phyloP scores from a whole-genome alignment of 108 stramenopile genomes.

The Seminavis robusta region DNA sequence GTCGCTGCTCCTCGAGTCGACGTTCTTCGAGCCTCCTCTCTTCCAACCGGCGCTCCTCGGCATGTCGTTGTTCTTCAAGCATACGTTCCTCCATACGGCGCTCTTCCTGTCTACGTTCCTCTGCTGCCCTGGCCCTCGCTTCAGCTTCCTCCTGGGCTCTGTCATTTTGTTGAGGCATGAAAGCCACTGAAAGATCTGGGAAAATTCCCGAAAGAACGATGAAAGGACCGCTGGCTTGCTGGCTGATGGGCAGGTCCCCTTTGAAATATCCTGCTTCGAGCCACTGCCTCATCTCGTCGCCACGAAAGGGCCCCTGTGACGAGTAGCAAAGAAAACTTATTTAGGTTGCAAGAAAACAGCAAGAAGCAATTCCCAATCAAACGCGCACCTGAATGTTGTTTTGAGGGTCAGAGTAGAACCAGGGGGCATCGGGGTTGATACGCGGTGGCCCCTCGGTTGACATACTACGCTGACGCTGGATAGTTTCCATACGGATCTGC shows the following conservation, averaged over 20 bases:
- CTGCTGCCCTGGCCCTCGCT: constrained; percentile 16
- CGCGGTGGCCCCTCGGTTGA: constrained; percentile 19
- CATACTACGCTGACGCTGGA: constrained; percentile 14
- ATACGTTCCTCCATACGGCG: constrained; percentile 17
- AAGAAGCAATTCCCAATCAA: background rate
- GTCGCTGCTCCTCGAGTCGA: too few species aligned
- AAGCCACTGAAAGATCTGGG: constrained; percentile 70
- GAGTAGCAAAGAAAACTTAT: background rate
- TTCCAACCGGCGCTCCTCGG: too few species aligned
- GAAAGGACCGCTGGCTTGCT: constrained; percentile 73
- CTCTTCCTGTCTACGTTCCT: constrained; percentile 3
- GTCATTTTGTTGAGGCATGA: constrained; percentile 27
- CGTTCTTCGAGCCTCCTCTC: too few species aligned
- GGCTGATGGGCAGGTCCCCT: constrained; percentile 87
- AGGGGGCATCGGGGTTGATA: constrained; percentile 64
- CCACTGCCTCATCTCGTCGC: constrained; percentile 97
- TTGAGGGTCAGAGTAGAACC: constrained; percentile 90
- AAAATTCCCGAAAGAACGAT: constrained; percentile 57
- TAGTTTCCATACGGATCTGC: constrained; percentile 7
- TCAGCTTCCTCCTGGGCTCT: constrained; percentile 7
- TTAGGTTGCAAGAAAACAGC: background rate
- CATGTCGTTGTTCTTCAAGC: too few species aligned
- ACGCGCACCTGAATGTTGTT: constrained; percentile 78
- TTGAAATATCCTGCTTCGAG: constrained; percentile 97
- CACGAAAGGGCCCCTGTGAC: constrained; percentile 89